Evolutionary conservation across 2,329 filamentous ascomycete genomes (phyloP), one percentile per base, ranked within the genome.

Genomic region (Scolecobasidium constrictum): DNA sequence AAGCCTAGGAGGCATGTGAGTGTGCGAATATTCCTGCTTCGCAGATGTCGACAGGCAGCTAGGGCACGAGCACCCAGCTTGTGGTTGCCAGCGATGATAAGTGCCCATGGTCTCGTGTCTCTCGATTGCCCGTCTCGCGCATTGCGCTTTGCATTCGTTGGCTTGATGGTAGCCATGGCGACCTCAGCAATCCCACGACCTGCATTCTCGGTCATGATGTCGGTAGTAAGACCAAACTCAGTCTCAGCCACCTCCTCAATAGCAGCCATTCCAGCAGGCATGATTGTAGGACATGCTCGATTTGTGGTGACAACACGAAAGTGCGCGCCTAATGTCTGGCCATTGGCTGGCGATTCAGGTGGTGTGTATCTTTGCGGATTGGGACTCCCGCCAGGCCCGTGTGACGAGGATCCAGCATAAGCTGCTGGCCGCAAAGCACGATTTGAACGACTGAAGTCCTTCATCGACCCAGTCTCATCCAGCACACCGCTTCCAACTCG

Each of bases 1-100:
- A 90, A 78, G 0, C 87, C 86, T 3, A 94, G 78, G 5, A 96
- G 72, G 47, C 86, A 92, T 5, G 94, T 72, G 36, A 93, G 75
- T 28, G 94, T 79, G 44, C 86, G 81, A 43, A 86, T 68, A 16
- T 84, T 83, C 49, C 88, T 84, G 56, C 88, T 90, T 40, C 85
- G 78, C 6, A 96, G 73, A 58, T 96, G 88, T 4, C 92, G 78
- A 20, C 82, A 87, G 3, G 87, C 87, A 12, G 86, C 84, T 42
- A 96, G 72, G 3, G 87, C 86, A 46, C 90, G 75, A 28, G 85
- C 81, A 31, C 90, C 88, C 1, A 82, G 87, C 50, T 86, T 86
- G 61, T 94, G 90, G 60, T 95, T 96, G n/a, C 92, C 90, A 0
- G 86, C 88, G n/a, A 96, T 71, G 5, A 96, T 77, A 17, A 94